Conservation (phyloP, 2,329 filamentous ascomycete genomes). For the Aspergillus novofumigatus region DNA sequence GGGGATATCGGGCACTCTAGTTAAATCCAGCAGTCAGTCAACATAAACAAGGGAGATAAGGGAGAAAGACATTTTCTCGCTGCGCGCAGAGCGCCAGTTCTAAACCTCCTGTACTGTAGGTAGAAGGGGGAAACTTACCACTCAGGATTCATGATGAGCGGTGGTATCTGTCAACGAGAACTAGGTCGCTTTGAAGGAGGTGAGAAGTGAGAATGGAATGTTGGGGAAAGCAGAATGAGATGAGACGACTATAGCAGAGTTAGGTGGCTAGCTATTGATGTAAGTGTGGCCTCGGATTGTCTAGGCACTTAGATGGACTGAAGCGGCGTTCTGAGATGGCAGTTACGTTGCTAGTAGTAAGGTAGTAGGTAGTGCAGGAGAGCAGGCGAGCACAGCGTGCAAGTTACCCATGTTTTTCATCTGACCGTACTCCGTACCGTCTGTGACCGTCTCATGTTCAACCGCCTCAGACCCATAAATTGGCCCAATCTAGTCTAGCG, state of each 20-base stretch:
- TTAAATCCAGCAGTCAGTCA: conserved; percentile 9
- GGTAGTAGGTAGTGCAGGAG: conserved; percentile 18
- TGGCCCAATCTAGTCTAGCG: conserved; percentile 13
- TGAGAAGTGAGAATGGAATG: not conserved
- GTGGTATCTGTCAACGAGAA: conserved; percentile 5
- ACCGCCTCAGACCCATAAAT: conserved; percentile 7
- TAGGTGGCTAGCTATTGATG: conserved; percentile 10
- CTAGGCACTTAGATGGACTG: conserved; percentile 15
- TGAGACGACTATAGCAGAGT: not conserved
- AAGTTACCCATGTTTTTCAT: conserved; percentile 10
- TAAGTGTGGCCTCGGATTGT: conserved; percentile 15
- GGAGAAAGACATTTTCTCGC: not conserved
- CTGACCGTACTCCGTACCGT: conserved; percentile 2
- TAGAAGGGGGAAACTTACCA: conserved; percentile 35
- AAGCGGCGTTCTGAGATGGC: conserved; percentile 22
- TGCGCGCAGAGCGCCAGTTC: not conserved
- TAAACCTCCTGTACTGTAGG: conserved; percentile 4
- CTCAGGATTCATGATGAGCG: conserved; percentile 47
- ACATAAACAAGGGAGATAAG: not conserved
- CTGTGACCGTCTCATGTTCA: conserved; percentile 22
- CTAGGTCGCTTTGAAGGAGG: conserved; percentile 5
- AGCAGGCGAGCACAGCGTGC: conserved; percentile 26
- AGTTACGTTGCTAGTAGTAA: conserved; percentile 20
- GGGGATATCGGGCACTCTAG: conserved; percentile 21
- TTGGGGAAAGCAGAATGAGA: not conserved